These are phyloP conservation scores for Kodamaea kakaduensis DNA, from an alignment of 805 yeast genomes.

Conservation along the genomic window DNA sequence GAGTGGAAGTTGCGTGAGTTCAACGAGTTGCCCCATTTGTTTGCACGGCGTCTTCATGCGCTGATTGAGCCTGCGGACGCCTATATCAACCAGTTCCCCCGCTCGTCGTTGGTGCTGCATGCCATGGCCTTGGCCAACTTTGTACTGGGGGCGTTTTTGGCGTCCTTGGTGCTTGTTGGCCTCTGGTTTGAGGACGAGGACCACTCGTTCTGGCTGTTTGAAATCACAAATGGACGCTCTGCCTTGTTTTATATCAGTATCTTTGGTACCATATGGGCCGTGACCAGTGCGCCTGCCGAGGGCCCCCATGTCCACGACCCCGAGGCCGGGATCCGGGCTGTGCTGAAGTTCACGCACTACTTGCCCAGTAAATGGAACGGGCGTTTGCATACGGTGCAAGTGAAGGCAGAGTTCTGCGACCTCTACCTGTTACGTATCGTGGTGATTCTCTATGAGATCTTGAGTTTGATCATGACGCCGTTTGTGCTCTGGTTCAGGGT, in stretches of 20 bases:
- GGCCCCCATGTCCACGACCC: constrained; percentile 77
- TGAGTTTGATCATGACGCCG: constrained; percentile 82
- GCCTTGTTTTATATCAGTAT: constrained; percentile 84
- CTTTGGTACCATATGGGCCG: constrained; percentile 84
- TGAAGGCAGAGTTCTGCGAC: constrained; percentile 76
- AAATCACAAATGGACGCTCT: constrained; percentile 74
- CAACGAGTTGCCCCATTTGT: constrained; percentile 88
- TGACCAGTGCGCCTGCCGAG: constrained; percentile 62
- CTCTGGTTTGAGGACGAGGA: constrained; percentile 79
- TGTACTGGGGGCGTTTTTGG: constrained; percentile 83
- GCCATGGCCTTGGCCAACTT: constrained; percentile 45
- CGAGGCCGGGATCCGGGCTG: constrained; percentile 74
- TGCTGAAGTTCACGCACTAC: constrained; percentile 86
- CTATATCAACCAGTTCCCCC: constrained; percentile 89
- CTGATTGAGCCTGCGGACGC: constrained; percentile 77
- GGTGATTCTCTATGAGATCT: constrained; percentile 69
- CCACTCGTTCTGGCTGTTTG: constrained; percentile 77
- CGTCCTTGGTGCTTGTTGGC: constrained; percentile 65
- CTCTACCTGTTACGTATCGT: constrained; percentile 71
- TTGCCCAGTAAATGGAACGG: constrained; percentile 86
- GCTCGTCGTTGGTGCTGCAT: constrained; percentile 48
- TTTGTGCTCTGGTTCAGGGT: constrained; percentile 83
- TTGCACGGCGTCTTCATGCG: constrained; percentile 70
- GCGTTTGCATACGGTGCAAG: constrained; percentile 75
- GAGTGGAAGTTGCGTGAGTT: constrained; percentile 94